Base-by-base conservation (phyloP, 1,139 yeast species). In the Yarrowia galli region DNA sequence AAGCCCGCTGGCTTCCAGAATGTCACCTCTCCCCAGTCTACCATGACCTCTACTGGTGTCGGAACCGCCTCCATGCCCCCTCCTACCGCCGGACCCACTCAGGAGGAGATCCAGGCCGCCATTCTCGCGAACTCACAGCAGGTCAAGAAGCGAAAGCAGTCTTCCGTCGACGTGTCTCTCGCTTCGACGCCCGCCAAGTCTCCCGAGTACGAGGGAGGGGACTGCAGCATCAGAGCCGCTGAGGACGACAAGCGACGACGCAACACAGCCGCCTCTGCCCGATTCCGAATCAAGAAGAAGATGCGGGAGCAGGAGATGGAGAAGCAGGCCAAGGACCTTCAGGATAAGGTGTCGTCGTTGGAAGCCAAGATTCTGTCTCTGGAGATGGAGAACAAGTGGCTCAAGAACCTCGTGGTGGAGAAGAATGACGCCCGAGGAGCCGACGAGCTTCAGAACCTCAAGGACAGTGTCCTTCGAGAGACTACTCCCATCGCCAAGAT, bases 251-350 rank as follows among this genome's bases (percentile, higher is more conserved):
- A 89, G 76, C 83, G 92, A 66, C 82, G 89, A 65, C 83, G 93
- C 71, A 89, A 89, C 78, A 89, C 95, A 0, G 93, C 92, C 0
- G 96, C 96, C 1, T 85, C 89, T 61, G 95, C 95, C 0, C 80
- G 96, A 69, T 89, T 91, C 81, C 82, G 96, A 71, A 86, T 89
- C 73, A 90, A 89, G 81, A 90, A 89, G 83, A 92, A 91, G 81
- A 73, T 87, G 77, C 88, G 90, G 75, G 97, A 92, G 77, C 92
- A 88, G 76, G 93, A 91, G 76, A 86, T 91, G 88, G 97, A 91
- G 77, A 82, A 82, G 56, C 85, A 84, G 68, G 82, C 91, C 22
- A 82, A 83, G 72, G 88, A 85, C 68, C 81, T 92, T 70, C 85
- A 85, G 72, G 91, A 89, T 42, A 77, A 85, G 72, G 87, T 91